Evolutionary conservation across 495 filamentous ascomycete genomes (phyloP), one percentile per base, ranked within the genome.

Genomic region (Aspergillus campestris): DNA sequence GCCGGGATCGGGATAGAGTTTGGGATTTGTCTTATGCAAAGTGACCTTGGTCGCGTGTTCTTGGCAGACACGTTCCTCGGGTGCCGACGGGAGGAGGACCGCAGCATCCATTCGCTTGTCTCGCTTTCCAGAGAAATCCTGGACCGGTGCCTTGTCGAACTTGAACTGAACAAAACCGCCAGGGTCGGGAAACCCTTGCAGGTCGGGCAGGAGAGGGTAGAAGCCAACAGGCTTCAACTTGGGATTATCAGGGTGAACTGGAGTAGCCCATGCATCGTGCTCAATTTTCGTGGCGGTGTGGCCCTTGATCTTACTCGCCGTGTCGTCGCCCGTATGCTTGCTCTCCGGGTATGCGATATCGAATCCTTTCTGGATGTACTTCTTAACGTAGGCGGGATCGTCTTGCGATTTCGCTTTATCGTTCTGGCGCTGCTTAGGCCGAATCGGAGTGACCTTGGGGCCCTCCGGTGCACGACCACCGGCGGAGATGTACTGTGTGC

Each of bases 401-500:
- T 94, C 89, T 51, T 84, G 78, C 0, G 66, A 55, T 32, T 66
- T 65, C 49, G 69, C 66, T 18, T 71, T 65, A 40, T 73, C 70
- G 40, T 69, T 62, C 35, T 65, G 61, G 5, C 68, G 62, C 34
- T 67, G 49, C 36, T 66, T 73, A 29, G 59, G 52, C 51, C 64
- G 71, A 35, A 65, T 58, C 8, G 71, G 57, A 12, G 65, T 57
- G 31, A 67, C 62, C 37, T 61, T 67, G 7, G 61, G 56, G 14
- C 63, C 62, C 24, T 65, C 65, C 36, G 58, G 59, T 34, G 49
- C 69, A 60, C 62, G 75, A 50, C 61, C 70, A 34, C 78, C 79
- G 7, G 86, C 83, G 4, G 91, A 89, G 47, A 94, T 95, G 60
- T 97, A 96, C 60, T 98, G 94, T 10, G 94, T 96, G 37, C 91